Percentiles rank a stretch among this genome's conserved stretches.
phyloP scores from a whole-genome alignment of 2,329 filamentous ascomycete species.

The Keithomyces neogunnii region DNA sequence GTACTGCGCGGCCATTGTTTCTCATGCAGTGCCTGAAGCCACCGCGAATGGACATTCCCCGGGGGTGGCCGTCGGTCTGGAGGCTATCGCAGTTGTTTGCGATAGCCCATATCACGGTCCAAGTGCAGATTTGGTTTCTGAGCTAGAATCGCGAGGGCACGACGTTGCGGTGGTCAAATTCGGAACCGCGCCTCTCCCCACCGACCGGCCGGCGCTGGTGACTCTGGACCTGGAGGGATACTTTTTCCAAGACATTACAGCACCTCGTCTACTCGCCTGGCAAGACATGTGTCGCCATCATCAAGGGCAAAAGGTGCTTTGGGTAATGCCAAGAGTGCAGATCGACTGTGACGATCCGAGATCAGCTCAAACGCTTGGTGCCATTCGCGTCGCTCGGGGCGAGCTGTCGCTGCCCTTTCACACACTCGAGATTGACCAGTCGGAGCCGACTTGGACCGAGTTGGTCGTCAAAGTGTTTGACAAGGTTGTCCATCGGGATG shows the following conservation, averaged over 20 bases:
- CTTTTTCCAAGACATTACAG: conserved; percentile 11
- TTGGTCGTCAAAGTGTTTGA: background rate
- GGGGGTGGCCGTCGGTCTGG: too few species aligned
- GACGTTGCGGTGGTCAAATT: too few species aligned
- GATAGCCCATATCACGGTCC: background rate
- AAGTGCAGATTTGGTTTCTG: too few species aligned
- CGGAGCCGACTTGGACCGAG: conserved; percentile 14
- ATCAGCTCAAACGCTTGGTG: conserved; percentile 17
- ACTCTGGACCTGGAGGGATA: background rate
- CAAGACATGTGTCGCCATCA: conserved; percentile 2
- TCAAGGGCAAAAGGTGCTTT: conserved; percentile 13
- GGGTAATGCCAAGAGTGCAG: conserved; percentile 20
- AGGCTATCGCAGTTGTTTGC: background rate
- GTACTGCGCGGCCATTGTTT: conserved; percentile 1
- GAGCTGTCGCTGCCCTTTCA: conserved; percentile 18
- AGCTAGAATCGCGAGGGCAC: too few species aligned
- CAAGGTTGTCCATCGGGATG: background rate
- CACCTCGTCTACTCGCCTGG: conserved; percentile 1
- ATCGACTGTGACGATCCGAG: conserved; percentile 17
- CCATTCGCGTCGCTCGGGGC: conserved; percentile 16
- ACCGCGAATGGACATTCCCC: background rate
- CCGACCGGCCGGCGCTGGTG: too few species aligned
- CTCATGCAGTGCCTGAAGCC: background rate
- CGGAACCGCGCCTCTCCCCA: too few species aligned
- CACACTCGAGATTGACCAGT: conserved; percentile 7